These are phyloP conservation scores for Wickerhamomyces silvicola DNA, from an alignment of 805 yeast species.

Conservation along the genomic window DNA sequence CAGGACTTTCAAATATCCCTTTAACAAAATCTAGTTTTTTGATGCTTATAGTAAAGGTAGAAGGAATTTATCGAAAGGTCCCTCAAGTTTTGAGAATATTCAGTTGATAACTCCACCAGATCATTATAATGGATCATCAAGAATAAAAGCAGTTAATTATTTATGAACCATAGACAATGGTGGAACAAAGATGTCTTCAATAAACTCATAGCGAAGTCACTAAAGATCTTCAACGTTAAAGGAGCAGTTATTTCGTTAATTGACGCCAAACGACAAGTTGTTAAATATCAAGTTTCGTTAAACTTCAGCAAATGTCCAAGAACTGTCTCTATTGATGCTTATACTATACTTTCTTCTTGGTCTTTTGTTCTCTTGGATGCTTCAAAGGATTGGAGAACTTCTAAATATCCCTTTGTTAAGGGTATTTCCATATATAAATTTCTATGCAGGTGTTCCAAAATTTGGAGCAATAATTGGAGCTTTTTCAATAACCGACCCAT, in stretches of 20 bases:
- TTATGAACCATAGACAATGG: slow-evolving; percentile 44
- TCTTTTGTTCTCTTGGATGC: slow-evolving; percentile 55
- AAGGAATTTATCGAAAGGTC: slow-evolving; percentile 52
- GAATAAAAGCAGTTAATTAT: slow-evolving; percentile 39
- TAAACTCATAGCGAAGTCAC: slow-evolving; percentile 30
- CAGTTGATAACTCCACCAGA: slow-evolving; percentile 58
- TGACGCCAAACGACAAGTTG: slow-evolving; percentile 38
- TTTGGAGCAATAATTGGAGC: slow-evolving; percentile 47
- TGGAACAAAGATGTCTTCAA: slow-evolving; percentile 32
- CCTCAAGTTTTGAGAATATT: slow-evolving; percentile 40
- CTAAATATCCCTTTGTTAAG: slow-evolving; percentile 54
- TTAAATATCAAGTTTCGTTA: slow-evolving; percentile 44
- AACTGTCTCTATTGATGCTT: slow-evolving; percentile 57
- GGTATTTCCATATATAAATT: slow-evolving; percentile 52
- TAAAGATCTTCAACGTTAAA: slow-evolving; percentile 35
- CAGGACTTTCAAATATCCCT: slow-evolving; percentile 24
- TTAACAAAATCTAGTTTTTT: slow-evolving; percentile 44
- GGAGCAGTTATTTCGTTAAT: slow-evolving; percentile 60
- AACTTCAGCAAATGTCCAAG: slow-evolving; percentile 47
- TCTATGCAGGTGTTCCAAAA: slow-evolving; percentile 60
- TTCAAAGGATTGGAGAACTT: slow-evolving; percentile 63
- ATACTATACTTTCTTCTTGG: slow-evolving; percentile 53
- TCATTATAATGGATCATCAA: slow-evolving; percentile 39
- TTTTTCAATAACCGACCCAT: slow-evolving; percentile 50
- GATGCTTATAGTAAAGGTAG: slow-evolving; percentile 52